Conservation (phyloP, 2,329 filamentous ascomycete species). For the Parascedosporium putredinis region DNA sequence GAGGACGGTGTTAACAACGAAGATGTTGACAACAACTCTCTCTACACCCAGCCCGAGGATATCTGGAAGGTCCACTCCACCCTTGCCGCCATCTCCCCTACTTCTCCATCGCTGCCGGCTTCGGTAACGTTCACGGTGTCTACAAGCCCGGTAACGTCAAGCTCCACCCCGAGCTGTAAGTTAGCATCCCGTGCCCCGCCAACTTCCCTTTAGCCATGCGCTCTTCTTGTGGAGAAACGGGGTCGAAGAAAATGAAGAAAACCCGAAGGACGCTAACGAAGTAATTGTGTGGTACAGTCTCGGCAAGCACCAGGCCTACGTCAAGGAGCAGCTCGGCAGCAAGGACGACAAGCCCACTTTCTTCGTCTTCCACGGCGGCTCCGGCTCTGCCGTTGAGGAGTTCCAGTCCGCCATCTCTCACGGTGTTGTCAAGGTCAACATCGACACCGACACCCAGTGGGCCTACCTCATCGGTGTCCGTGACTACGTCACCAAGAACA, state of each 20-base stretch:
- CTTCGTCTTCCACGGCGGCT: slow-evolving; percentile 99
- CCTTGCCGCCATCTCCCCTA: slow-evolving; percentile 80
- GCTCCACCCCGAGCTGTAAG: slow-evolving; percentile 75
- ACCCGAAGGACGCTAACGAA: no score
- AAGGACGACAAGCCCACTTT: slow-evolving; percentile 85
- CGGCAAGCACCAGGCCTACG: slow-evolving; percentile 88
- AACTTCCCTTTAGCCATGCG: no score
- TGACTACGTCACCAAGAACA: slow-evolving; percentile 89
- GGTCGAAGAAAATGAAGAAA: no score
- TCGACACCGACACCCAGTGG: slow-evolving; percentile 96
- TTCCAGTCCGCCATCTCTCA: slow-evolving; percentile 80
- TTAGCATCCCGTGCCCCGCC: no score
- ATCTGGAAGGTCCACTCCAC: slow-evolving; percentile 86
- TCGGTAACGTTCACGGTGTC: slow-evolving; percentile 84
- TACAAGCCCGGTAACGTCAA: slow-evolving; percentile 65
- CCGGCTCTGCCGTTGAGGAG: slow-evolving; percentile 82
- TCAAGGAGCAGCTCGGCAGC: slow-evolving; percentile 66
- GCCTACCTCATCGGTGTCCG: slow-evolving; percentile 88
- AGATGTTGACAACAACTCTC: slow-evolving; percentile 55
- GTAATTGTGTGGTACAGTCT: slow-evolving; percentile 30
- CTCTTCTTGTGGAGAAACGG: not conserved
- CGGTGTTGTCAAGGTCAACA: slow-evolving; percentile 98
- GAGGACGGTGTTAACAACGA: slow-evolving; percentile 99
- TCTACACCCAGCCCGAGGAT: slow-evolving; percentile 91
- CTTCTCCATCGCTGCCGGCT: slow-evolving; percentile 96